A percentile compares a stretch with the other conserved stretches of the same genome.
These are phyloP conservation scores for Globisporangium viniferum DNA, from an alignment of 352 stramenopile species.

Conservation along the genomic window DNA sequence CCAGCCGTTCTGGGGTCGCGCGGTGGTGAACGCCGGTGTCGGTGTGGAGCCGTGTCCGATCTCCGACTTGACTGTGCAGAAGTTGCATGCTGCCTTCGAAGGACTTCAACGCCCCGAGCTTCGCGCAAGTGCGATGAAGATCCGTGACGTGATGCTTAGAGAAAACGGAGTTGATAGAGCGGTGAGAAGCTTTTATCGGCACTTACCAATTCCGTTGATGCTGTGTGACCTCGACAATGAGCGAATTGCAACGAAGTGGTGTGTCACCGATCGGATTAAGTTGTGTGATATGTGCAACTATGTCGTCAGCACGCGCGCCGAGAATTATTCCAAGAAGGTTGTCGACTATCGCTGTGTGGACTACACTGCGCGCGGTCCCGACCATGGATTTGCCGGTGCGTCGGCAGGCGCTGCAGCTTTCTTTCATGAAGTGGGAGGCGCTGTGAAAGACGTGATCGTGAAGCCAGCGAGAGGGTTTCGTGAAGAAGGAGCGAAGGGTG, in stretches of 20 bases:
- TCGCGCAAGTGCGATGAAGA: constrained; percentile 30
- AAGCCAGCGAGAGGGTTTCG: too few species aligned
- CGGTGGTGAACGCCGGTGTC: constrained; percentile 76
- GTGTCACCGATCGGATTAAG: constrained; percentile 39
- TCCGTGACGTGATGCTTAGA: constrained; percentile 51
- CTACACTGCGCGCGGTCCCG: too few species aligned
- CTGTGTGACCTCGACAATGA: constrained; percentile 56
- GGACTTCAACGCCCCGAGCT: constrained; percentile 55
- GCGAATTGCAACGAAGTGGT: constrained; percentile 52
- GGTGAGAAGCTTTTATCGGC: constrained; percentile 79
- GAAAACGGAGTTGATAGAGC: constrained; percentile 80
- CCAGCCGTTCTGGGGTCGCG: constrained; percentile 69
- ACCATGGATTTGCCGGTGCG: too few species aligned
- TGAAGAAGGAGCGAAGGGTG: too few species aligned
- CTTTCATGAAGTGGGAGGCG: too few species aligned
- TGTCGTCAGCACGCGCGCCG: too few species aligned
- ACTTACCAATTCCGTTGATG: constrained; percentile 84
- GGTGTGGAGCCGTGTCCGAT: constrained; percentile 88
- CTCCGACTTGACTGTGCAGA: constrained; percentile 73
- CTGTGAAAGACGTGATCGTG: too few species aligned
- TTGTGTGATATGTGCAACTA: constrained; percentile 42
- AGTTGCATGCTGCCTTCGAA: constrained; percentile 72
- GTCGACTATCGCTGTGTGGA: too few species aligned
- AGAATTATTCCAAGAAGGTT: too few species aligned
- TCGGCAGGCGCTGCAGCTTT: too few species aligned